A percentile compares a stretch with the other conserved stretches of the same genome.
Evolutionary conservation across 2,329 filamentous ascomycete genomes (phyloP).

Genomic region (Fusarium dimerum): DNA sequence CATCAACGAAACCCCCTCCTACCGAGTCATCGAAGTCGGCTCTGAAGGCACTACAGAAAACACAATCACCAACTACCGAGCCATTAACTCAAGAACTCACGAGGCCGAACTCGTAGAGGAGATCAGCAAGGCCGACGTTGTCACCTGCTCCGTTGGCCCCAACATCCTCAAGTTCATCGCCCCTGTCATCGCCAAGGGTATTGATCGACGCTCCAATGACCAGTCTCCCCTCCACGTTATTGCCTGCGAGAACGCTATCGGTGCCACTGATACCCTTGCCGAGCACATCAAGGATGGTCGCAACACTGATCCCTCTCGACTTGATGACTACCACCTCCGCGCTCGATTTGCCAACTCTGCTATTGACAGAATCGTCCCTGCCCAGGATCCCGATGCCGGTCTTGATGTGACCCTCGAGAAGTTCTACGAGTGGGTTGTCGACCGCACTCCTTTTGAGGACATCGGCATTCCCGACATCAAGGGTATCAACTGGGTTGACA

Average conservation of each 20-base stretch:
- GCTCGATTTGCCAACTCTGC: conserved; percentile 96
- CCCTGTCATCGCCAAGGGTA: conserved; percentile 90
- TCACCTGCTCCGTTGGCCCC: conserved; percentile 96
- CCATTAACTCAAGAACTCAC: conserved; percentile 90
- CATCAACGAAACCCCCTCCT: conserved; percentile 74
- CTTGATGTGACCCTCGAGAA: conserved; percentile 95
- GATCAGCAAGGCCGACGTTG: conserved; percentile 83
- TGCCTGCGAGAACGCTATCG: conserved; percentile 97
- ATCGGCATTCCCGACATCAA: conserved; percentile 68
- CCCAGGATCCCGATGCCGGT: conserved; percentile 76
- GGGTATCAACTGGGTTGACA: conserved; percentile 89
- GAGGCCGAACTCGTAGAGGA: conserved; percentile 80
- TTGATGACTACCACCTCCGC: conserved; percentile 68
- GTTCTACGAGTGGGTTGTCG: conserved; percentile 99
- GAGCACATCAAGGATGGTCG: conserved; percentile 74
- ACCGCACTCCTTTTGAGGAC: conserved; percentile 79
- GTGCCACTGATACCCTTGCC: conserved; percentile 85
- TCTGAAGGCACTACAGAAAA: conserved; percentile 77
- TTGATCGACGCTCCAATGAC: conserved; percentile 70
- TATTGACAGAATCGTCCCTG: conserved; percentile 96
- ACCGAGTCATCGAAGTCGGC: conserved; percentile 92
- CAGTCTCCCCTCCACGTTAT: conserved; percentile 80
- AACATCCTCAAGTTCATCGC: conserved; percentile 97
- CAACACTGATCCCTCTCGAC: conserved; percentile 68
- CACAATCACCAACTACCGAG: conserved; percentile 91